A percentile compares a stretch with the other conserved stretches of the same genome.
phyloP scores from a whole-genome alignment of 1,284 basidiomycete species.

The Cystobasidium pallidum region DNA sequence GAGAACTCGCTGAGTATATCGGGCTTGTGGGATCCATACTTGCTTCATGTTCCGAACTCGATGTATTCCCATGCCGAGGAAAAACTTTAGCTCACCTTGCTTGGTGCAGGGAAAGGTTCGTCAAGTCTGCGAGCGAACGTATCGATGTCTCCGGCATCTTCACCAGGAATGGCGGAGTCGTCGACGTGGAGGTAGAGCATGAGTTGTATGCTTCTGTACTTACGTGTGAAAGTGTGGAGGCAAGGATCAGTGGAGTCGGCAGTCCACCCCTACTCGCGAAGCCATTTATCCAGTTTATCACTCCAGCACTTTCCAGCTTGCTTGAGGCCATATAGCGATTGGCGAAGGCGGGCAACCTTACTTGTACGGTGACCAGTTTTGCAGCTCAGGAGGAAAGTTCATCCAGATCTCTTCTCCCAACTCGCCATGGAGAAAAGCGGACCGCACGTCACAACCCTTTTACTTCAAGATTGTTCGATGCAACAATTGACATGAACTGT shows the following conservation, averaged over 20 bases:
- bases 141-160: slow-evolving; percentile 1
- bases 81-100: slow-evolving; percentile 40
- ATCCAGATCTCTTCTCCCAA: slow-evolving; percentile 26
- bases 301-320: slow-evolving; percentile 47
- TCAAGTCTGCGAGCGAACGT: slow-evolving; percentile 23
- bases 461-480: neutral
- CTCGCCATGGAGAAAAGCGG: slow-evolving; percentile 35
- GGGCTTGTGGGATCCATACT: slow-evolving; percentile 55
- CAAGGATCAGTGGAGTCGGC: slow-evolving; percentile 22
- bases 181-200: slow-evolving; percentile 51
- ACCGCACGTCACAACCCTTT: slow-evolving; percentile 23
- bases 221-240: neutral
- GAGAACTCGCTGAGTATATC: slow-evolving; percentile 54
- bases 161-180: slow-evolving; percentile 44
- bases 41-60: slow-evolving; percentile 15
- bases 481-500: slow-evolving; percentile 24
- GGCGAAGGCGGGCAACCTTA: slow-evolving; percentile 5
- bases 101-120: slow-evolving; percentile 27
- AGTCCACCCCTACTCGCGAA: slow-evolving; percentile 8
- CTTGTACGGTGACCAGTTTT: neutral
- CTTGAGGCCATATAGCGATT: slow-evolving; percentile 46
- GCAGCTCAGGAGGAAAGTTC: neutral
- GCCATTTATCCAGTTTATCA: slow-evolving; percentile 13
- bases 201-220: slow-evolving; percentile 28
- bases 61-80: slow-evolving; percentile 43